These are phyloP conservation scores for Fraxinus sp. DNA, from an alignment of 305 asterid species.

Conservation along the genomic window DNA sequence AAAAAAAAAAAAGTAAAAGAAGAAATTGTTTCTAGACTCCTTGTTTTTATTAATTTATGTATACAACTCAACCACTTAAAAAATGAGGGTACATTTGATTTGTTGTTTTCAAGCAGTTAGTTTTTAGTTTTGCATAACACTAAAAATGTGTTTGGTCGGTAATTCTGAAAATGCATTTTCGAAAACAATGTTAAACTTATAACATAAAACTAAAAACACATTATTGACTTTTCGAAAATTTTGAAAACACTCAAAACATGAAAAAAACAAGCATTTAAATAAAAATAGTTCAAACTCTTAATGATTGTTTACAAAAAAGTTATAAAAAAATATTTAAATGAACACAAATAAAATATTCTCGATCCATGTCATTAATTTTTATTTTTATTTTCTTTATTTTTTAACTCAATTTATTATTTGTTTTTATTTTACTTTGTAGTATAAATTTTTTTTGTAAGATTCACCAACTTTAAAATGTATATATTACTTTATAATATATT, in stretches of 20 bases:
- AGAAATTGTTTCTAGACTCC: neutral
- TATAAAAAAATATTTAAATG: too few relatives aligned
- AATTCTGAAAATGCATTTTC: neutral
- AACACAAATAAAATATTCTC: neutral
- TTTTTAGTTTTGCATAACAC: neutral
- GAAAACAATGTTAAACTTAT: neutral
- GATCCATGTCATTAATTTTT: neutral
- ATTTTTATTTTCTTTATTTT: neutral
- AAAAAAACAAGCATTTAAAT: neutral
- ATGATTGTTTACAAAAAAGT: neutral
- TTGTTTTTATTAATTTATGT: neutral
- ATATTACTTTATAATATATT: neutral
- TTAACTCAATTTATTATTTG: neutral
- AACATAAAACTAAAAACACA: too few relatives aligned
- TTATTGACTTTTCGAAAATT: neutral
- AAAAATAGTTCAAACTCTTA: neutral
- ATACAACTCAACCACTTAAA: slow-evolving; percentile 5
- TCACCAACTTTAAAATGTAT: neutral
- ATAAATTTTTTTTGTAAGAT: neutral
- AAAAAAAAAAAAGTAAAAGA: neutral
- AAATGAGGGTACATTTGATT: neutral
- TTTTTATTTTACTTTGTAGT: neutral
- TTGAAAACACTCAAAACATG: neutral
- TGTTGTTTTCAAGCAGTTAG: neutral
- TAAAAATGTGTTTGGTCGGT: neutral